These are phyloP conservation scores for Tylopilus orsonianus DNA, from an alignment of 1,284 basidiomycete genomes.

Conservation along the genomic window DNA sequence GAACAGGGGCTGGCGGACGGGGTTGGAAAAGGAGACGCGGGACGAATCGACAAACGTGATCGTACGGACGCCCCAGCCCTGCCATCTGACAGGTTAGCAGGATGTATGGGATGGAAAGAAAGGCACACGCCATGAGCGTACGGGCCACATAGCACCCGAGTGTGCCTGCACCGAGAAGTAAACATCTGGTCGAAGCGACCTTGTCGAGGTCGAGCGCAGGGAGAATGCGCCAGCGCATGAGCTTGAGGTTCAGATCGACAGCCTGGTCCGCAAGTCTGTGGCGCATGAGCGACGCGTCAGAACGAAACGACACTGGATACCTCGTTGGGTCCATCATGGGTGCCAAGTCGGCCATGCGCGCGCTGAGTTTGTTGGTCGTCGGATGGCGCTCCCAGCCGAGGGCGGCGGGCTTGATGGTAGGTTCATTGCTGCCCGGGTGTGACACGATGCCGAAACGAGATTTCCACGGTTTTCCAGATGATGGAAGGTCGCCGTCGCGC, in stretches of 20 bases:
- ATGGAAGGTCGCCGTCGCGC: constrained; percentile 58
- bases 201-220: constrained; percentile 88
- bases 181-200: constrained; percentile 76
- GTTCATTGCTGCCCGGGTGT: constrained; percentile 18
- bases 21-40: constrained; percentile 94
- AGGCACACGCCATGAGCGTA: constrained; percentile 47
- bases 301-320: constrained; percentile 32
- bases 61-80: constrained; percentile 94
- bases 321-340: constrained; percentile 93
- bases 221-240: constrained; percentile 98
- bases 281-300: background rate
- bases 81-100: background rate
- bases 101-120: background rate
- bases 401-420: constrained; percentile 50
- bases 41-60: constrained; percentile 94
- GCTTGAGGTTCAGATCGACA: constrained; percentile 93
- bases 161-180: constrained; percentile 93
- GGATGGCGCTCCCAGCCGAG: constrained; percentile 96
- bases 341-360: constrained; percentile 88
- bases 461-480: constrained; percentile 47
- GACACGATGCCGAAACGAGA: constrained; percentile 60
- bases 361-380: constrained; percentile 76
- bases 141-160: constrained; percentile 89
- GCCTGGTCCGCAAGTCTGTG: constrained; percentile 89
- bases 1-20: constrained; percentile 94